Conservation (phyloP, 345 rosid genomes). For the Salix suchowensis region DNA sequence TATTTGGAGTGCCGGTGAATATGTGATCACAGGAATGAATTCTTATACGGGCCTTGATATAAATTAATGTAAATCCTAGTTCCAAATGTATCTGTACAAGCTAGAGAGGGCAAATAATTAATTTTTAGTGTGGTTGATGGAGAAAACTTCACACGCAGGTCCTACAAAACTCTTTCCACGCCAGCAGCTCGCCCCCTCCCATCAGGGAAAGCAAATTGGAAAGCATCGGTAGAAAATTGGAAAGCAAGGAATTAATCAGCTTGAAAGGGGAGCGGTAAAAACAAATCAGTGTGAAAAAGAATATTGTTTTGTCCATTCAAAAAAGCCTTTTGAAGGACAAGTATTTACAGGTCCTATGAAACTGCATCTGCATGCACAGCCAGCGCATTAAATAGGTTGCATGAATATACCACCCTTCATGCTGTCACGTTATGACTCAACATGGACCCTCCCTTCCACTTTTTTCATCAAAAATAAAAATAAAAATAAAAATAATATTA, state of each 20-base stretch:
- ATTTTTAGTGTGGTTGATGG: too few species aligned
- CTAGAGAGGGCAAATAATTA: too few species aligned
- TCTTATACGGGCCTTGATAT: background rate
- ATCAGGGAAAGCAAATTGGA: background rate
- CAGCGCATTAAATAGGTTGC: slow-evolving; percentile 14
- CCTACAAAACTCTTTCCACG: background rate
- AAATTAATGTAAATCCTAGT: too few species aligned
- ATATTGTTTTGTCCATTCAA: background rate
- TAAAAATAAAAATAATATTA: background rate
- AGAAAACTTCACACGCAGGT: background rate
- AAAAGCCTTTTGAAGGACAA: background rate
- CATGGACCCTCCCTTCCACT: background rate
- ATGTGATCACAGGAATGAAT: background rate
- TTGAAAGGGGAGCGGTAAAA: background rate
- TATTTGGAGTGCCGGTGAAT: background rate
- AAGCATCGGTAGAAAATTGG: background rate
- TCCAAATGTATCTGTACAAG: too few species aligned
- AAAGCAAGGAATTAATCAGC: background rate
- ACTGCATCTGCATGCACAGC: background rate
- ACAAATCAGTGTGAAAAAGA: background rate
- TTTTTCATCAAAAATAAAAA: background rate
- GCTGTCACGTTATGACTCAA: slow-evolving; percentile 11
- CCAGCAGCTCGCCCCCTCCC: background rate
- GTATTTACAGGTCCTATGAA: background rate
- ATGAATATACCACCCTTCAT: slow-evolving; percentile 29